These are phyloP conservation scores for Colletotrichum gigasporum DNA, from an alignment of 2,329 filamentous ascomycete species.

Conservation along the genomic window DNA sequence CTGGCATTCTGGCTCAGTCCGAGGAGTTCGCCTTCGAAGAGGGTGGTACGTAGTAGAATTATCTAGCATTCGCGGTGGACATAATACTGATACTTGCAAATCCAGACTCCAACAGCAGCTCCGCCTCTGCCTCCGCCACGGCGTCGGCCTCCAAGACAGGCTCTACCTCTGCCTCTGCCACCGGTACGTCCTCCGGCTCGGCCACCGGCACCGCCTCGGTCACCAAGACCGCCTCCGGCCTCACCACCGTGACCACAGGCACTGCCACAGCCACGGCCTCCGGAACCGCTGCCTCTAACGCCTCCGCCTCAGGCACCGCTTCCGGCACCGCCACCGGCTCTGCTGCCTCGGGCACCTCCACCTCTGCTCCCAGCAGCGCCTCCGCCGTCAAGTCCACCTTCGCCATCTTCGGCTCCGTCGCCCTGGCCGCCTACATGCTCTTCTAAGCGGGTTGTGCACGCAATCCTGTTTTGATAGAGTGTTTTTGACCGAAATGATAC, in stretches of 20 bases:
- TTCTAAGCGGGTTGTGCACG: conserved; percentile 17
- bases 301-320: conserved; percentile 11
- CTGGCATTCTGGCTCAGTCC: conserved; percentile 29
- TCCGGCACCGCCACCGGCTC: conserved; percentile 21
- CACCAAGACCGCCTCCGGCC: conserved; percentile 15
- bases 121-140: conserved; percentile 18
- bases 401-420: conserved; percentile 29
- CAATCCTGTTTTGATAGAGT: conserved; percentile 18
- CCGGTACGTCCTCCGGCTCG: conserved; percentile 14
- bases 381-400: conserved; percentile 28
- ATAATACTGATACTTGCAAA: not conserved
- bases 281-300: conserved; percentile 18
- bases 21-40: conserved; percentile 15
- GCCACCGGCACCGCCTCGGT: conserved; percentile 5
- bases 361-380: conserved; percentile 20
- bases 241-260: conserved; percentile 25
- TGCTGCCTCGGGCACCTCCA: conserved; percentile 19
- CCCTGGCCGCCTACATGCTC: conserved; percentile 31
- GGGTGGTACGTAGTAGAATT: conserved; percentile 20
- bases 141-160: too few relatives aligned
- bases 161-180: conserved; percentile 15
- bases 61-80: not conserved
- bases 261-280: conserved; percentile 17
- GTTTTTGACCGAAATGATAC: conserved; percentile 31
- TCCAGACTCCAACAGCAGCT: conserved; percentile 5